Conservation (phyloP, 2,329 filamentous ascomycete species). For the Alternaria burnsii region DNA sequence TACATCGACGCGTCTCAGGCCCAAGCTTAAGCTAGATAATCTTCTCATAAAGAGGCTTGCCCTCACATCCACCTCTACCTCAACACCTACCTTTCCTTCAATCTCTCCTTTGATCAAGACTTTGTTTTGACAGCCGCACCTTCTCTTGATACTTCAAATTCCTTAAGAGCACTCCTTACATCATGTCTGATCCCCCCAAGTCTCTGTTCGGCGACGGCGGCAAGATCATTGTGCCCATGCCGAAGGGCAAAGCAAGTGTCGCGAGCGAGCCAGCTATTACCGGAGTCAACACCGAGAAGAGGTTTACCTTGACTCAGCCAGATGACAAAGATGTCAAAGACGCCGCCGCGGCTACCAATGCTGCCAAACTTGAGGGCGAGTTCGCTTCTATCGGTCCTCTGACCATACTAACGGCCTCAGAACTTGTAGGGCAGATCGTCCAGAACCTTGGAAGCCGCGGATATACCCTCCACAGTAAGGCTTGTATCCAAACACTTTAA, state of each 20-base stretch:
- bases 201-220: not conserved
- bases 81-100: not conserved
- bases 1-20: not conserved
- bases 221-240: not conserved
- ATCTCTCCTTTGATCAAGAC: not conserved
- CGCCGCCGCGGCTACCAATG: not conserved
- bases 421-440: not conserved
- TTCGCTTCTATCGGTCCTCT: not conserved
- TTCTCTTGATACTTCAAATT: not conserved
- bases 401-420: not conserved
- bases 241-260: not conserved
- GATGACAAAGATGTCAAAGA: not conserved
- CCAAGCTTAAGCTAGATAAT: not conserved
- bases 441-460: not conserved
- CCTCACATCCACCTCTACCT: not conserved
- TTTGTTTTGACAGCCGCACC: not conserved
- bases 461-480: not conserved
- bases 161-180: not conserved
- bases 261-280: not conserved
- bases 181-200: not conserved
- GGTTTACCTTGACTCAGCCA: not conserved
- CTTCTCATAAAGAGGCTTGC: not conserved
- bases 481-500: not conserved
- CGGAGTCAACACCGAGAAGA: not conserved
- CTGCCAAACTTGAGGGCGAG: not conserved